Evolutionary conservation across 352 stramenopile species (phyloP).

Genomic region (Phytophthora agathidicida): DNA sequence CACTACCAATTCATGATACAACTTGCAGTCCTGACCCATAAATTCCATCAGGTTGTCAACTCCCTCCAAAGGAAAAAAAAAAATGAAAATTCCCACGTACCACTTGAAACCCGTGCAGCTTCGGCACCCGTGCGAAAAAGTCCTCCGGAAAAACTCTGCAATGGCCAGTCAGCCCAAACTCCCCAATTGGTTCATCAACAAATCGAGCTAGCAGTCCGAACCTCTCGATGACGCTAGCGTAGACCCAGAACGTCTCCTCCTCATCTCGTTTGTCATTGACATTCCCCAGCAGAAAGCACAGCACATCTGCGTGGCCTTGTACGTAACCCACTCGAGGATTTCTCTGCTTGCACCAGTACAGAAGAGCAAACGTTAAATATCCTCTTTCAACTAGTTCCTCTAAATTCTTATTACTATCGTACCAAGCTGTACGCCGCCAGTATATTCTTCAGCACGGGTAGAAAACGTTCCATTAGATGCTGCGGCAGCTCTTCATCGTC

Average conservation of each 20-base stretch:
- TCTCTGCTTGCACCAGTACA: slow-evolving; percentile 32
- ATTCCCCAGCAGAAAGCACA: slow-evolving; percentile 73
- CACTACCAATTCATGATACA: slow-evolving; percentile 58
- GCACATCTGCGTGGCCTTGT: slow-evolving; percentile 71
- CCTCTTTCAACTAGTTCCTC: not conserved
- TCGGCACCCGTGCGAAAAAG: slow-evolving; percentile 70
- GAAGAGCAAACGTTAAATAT: not conserved
- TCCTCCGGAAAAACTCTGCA: slow-evolving; percentile 71
- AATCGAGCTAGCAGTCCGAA: slow-evolving; percentile 1
- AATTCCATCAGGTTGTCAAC: not conserved
- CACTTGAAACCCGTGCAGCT: slow-evolving; percentile 80
- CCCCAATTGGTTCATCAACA: not conserved
- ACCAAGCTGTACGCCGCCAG: slow-evolving; percentile 66
- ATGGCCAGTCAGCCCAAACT: not conserved
- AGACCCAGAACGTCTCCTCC: slow-evolving; percentile 82
- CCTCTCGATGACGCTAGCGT: slow-evolving; percentile 70
- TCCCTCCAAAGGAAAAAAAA: not conserved
- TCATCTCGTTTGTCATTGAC: slow-evolving; percentile 38
- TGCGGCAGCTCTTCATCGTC: slow-evolving; percentile 28
- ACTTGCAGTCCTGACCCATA: slow-evolving; percentile 53
- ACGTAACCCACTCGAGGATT: slow-evolving; percentile 80
- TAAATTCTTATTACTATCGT: slow-evolving; percentile 3
- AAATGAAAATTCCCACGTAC: slow-evolving; percentile 33
- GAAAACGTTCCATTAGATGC: slow-evolving; percentile 33
- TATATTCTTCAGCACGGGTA: slow-evolving; percentile 58